phyloP scores from a whole-genome alignment of 75 land plant species.

The Cupressus sempervirens region DNA sequence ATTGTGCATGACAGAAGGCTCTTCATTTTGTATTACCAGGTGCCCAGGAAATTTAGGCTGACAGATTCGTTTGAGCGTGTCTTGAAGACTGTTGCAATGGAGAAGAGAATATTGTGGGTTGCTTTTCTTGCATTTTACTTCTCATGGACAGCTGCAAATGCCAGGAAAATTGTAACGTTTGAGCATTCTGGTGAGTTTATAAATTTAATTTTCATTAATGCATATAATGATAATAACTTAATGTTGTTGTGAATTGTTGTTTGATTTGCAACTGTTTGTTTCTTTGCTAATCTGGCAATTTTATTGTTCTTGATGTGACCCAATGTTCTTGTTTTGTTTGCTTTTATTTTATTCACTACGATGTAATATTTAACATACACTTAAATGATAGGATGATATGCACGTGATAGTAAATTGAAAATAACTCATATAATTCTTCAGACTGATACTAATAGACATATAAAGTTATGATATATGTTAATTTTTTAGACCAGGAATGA shows the following conservation, averaged over 20 bases:
- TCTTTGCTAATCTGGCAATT: neutral
- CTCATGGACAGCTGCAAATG: neutral
- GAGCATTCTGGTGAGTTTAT: constrained; percentile 9
- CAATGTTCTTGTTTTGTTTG: neutral
- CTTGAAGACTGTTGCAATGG: neutral
- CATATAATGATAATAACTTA: neutral
- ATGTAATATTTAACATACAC: neutral
- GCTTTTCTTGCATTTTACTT: neutral
- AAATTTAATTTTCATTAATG: neutral
- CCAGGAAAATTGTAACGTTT: constrained; percentile 7
- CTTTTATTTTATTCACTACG: neutral
- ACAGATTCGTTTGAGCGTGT: neutral
- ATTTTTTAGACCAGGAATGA: too few species aligned
- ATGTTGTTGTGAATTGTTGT: neutral
- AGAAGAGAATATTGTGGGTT: neutral
- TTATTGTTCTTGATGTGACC: neutral
- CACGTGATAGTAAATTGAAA: neutral
- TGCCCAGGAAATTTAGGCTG: neutral
- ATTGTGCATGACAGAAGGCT: neutral
- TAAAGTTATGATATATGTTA: too few species aligned
- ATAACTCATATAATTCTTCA: neutral
- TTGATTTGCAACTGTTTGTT: neutral
- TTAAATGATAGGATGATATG: neutral
- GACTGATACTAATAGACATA: neutral
- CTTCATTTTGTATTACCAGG: neutral